Evolutionary conservation across 352 stramenopile genomes (phyloP).

Genomic region (Pythium utonaiense): DNA sequence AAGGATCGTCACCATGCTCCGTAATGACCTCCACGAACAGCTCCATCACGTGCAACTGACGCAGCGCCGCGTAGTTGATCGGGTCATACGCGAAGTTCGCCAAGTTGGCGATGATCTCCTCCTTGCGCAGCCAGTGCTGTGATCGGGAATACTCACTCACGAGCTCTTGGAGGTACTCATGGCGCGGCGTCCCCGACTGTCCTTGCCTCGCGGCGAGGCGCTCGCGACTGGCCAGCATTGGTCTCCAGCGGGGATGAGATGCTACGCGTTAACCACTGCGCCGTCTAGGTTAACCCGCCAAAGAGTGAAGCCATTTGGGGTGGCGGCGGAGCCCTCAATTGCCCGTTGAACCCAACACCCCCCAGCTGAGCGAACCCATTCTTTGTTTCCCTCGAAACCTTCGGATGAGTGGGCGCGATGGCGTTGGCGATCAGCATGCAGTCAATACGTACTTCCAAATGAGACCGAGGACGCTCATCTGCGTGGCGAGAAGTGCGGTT

Average conservation of each 20-base stretch:
- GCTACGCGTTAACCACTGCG: neutral
- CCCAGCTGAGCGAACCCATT: neutral
- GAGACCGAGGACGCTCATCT: too few species aligned
- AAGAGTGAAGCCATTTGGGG: conserved; percentile 8
- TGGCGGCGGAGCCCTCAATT: too few species aligned
- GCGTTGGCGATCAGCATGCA: too few species aligned
- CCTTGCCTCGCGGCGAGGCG: conserved; percentile 61
- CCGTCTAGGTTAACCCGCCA: conserved; percentile 3
- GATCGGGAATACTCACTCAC: conserved; percentile 72
- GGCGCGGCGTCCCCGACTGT: conserved; percentile 56
- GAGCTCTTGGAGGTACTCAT: conserved; percentile 76
- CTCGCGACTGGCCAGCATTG: conserved; percentile 63
- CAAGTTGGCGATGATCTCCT: conserved; percentile 76
- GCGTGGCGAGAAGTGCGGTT: too few species aligned
- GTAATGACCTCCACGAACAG: conserved; percentile 74
- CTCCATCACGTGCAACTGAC: conserved; percentile 57
- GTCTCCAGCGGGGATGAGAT: neutral
- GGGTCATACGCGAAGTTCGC: conserved; percentile 86
- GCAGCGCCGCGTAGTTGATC: conserved; percentile 72
- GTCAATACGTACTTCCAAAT: too few species aligned
- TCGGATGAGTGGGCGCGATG: too few species aligned
- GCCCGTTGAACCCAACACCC: neutral
- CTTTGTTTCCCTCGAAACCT: too few species aligned
- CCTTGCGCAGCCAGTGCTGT: conserved; percentile 49
- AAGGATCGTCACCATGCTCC: neutral